Percentiles rank a stretch among this genome's conserved stretches.
These are phyloP conservation scores for Heterobasidion occidentale DNA, from an alignment of 1,284 basidiomycete species.

Conservation along the genomic window DNA sequence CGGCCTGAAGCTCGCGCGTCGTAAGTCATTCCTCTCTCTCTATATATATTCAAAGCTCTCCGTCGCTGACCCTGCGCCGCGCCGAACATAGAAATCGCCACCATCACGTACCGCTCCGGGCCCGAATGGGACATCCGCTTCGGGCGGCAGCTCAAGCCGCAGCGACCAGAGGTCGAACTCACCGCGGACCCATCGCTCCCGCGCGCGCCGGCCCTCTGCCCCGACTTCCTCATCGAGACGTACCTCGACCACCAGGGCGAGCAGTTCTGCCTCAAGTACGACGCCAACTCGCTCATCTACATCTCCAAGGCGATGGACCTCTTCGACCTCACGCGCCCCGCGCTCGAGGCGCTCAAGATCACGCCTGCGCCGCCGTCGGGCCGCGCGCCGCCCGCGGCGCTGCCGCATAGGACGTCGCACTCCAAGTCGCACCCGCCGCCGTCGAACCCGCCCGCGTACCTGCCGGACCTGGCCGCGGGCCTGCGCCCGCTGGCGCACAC, in stretches of 20 bases:
- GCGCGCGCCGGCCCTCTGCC: conserved; percentile 63
- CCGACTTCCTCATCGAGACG: conserved; percentile 98
- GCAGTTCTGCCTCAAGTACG: conserved; percentile 97
- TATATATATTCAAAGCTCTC: background rate
- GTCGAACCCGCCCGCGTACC: conserved; percentile 62
- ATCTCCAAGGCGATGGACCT: conserved; percentile 99
- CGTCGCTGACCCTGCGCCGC: background rate
- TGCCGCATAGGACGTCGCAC: background rate
- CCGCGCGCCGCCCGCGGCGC: conserved; percentile 3
- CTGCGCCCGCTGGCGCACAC: conserved; percentile 71
- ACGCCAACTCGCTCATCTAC: conserved; percentile 98
- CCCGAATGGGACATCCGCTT: conserved; percentile 99
- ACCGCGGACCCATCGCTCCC: conserved; percentile 18
- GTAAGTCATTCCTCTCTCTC: conserved; percentile 37
- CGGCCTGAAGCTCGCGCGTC: conserved; percentile 97
- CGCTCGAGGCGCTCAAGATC: conserved; percentile 64
- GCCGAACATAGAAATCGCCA: conserved; percentile 78
- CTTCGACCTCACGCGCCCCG: conserved; percentile 88
- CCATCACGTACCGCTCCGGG: conserved; percentile 97
- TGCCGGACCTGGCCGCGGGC: conserved; percentile 79
- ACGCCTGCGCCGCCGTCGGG: conserved; percentile 15
- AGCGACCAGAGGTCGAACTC: conserved; percentile 22
- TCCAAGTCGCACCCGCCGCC: conserved; percentile 41
- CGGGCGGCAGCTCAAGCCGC: conserved; percentile 62
- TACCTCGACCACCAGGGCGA: conserved; percentile 98